phyloP scores from a whole-genome alignment of 805 yeast species.

The Pichia phayaonensis region DNA sequence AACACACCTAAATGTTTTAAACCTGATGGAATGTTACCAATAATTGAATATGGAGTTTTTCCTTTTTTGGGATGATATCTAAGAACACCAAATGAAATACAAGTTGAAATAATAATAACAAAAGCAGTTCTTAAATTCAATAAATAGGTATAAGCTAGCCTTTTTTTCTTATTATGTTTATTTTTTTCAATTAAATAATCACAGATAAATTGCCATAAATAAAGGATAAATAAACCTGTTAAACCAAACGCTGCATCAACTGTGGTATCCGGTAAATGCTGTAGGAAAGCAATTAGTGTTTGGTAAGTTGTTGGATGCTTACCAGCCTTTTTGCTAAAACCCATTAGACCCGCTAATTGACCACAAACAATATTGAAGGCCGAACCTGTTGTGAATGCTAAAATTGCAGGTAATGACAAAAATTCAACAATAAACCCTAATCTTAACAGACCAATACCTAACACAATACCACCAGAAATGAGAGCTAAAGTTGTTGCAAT shows the following conservation, averaged over 20 bases:
- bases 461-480: conserved; percentile 77
- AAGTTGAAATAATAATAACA: conserved; percentile 71
- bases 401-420: conserved; percentile 83
- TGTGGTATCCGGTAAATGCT: conserved; percentile 57
- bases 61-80: conserved; percentile 30
- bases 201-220: conserved; percentile 59
- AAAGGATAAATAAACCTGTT: conserved; percentile 62
- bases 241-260: conserved; percentile 87
- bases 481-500: conserved; percentile 79
- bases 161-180: conserved; percentile 57
- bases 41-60: conserved; percentile 43
- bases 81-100: conserved; percentile 71
- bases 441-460: conserved; percentile 74
- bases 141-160: conserved; percentile 51
- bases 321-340: conserved; percentile 56
- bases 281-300: conserved; percentile 64
- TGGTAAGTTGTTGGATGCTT: conserved; percentile 64
- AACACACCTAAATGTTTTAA: conserved; percentile 65
- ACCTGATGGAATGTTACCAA: conserved; percentile 80
- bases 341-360: conserved; percentile 81
- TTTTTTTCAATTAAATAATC: conserved; percentile 52
- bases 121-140: conserved; percentile 75
- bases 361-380: conserved; percentile 77
- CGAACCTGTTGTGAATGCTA: conserved; percentile 93
- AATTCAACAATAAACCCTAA: conserved; percentile 83